Base-by-base conservation (phyloP, 805 yeast species). In the Metschnikowia anglica region DNA sequence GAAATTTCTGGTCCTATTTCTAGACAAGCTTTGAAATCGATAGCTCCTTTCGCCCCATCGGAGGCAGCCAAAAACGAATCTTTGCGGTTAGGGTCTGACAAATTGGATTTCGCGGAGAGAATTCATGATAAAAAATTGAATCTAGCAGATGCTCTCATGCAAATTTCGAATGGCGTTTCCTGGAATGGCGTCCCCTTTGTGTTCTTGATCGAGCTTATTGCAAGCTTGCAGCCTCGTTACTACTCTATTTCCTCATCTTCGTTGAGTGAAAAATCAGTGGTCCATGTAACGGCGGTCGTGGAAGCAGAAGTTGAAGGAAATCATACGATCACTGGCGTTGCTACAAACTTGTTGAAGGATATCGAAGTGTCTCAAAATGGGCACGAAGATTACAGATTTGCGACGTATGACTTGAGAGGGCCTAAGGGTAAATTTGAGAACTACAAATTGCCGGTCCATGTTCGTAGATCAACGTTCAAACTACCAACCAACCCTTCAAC, bases 181-280 rank as follows among this genome's bases (percentile, higher is more conserved):
- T 93, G 98, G 98, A 53, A 61, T 11, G 56, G 64, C 12, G 85
- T 91, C 36, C 97, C 98, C 24, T 85, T 91, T 72, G 82, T 81
- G 48, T 87, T 90, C 59, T 65, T 93, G 29, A 72, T 90, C 54
- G 99, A 91, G 70, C 76, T 84, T 23, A 63, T 93, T 49, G 78
- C 89, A 32, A 86, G 81, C 54, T 70, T 93, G 58, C 95, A 85
- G 63, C 96, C 97, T 31, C 90, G 99, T 65, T 91, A 88, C 70
- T 91, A 91, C 68, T 91, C 98, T 17, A 91, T 91, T 53, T 90
- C 97, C 2, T 90, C 97, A 1, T 88, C 97, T 4, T 83, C 95
- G 1, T 64, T 80, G 40, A 74, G 81, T 43, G 93, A 88, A 58
- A 88, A 88, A 61, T 75, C 81, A 39, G 74, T 76, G 15, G 76